Conservation (phyloP, 306 rosid genomes). For the Fragaria nilgerrensis region DNA sequence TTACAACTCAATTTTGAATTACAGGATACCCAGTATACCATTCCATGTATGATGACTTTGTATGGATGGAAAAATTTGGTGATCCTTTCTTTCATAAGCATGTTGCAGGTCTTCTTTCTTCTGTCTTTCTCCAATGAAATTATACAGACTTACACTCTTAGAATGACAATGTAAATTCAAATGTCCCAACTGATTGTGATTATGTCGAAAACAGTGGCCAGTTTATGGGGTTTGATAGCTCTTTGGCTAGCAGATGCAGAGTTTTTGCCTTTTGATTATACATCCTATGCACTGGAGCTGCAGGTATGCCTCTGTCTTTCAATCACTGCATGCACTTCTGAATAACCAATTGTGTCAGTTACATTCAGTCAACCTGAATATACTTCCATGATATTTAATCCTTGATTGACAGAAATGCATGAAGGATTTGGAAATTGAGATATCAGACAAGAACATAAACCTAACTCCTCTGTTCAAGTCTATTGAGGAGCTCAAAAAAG, state of each 20-base stretch:
- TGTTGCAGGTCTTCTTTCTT: conserved; percentile 59
- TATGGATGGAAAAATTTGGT: conserved; percentile 75
- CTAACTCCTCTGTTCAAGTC: conserved; percentile 52
- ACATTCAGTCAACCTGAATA: conserved; percentile 11
- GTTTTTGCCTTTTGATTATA: conserved; percentile 17
- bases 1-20: not conserved
- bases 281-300: conserved; percentile 3
- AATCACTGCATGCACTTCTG: not conserved
- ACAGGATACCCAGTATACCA: conserved; percentile 68
- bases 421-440: conserved; percentile 38
- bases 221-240: conserved; percentile 73
- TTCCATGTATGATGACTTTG: conserved; percentile 68
- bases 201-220: conserved; percentile 45
- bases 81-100: conserved; percentile 74
- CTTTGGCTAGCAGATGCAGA: conserved; percentile 45
- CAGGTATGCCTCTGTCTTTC: conserved; percentile 7
- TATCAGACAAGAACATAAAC: conserved; percentile 40
- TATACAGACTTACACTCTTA: not conserved
- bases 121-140: not conserved
- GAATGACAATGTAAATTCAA: not conserved
- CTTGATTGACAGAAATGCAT: conserved; percentile 36
- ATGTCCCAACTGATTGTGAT: not conserved
- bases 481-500: conserved; percentile 54
- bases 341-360: not conserved
- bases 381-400: conserved; percentile 21